Base-by-base conservation (phyloP, 805 yeast genomes). In the Priceomyces fermenticarens region DNA sequence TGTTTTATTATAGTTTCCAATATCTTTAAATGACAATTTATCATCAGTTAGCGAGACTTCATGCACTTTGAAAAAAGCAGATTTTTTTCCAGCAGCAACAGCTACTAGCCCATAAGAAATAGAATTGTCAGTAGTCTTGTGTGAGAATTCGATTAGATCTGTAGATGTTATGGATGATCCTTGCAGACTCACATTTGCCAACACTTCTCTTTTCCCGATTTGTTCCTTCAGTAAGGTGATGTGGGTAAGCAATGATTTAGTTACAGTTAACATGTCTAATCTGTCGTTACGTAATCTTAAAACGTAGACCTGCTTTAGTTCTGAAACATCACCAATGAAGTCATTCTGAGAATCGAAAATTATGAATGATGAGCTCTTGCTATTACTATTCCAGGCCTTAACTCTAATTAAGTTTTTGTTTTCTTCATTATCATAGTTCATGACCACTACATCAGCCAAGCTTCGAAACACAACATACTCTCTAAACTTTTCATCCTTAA, bases 21-120 rank as follows among this genome's bases (percentile, higher is more conserved):
- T 40, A 14, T 45, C 53, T 17, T 34, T 43, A 10, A 40, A 17
- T 13, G 36, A 36, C 29, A 47, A 26, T 20, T 36, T 35, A n/a
- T 45, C 36, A 4, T 42, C 38, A 8, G 33, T 36, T 1, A 38
- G 40, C 30, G 28, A 35, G 15, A 44, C 40, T 35, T 51, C 51
- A 35, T 45, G 45, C 3, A 57, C 37, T 30, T 47, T 49, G 26
- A 52, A 15, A 32, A 31, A 46, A 36, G 37, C 14, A 23, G 43
- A 25, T 10, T 31, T 20, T 33, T 43, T 16, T 11, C 47, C 45
- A 25, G 47, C 15, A n/a, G 35, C 30, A 28, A 12, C 36, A 1
- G 55, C 26, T 3, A 45, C 49, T 11, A 58, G 45, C 3, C 59
- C 60, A 46, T 37, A 52, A 13, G n/a, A 32, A 26, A 43, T 49